Percentiles rank a stretch among this genome's conserved stretches.
These are phyloP conservation scores for Glarea lozoyensis DNA, from an alignment of 495 filamentous ascomycete genomes.

Conservation along the genomic window DNA sequence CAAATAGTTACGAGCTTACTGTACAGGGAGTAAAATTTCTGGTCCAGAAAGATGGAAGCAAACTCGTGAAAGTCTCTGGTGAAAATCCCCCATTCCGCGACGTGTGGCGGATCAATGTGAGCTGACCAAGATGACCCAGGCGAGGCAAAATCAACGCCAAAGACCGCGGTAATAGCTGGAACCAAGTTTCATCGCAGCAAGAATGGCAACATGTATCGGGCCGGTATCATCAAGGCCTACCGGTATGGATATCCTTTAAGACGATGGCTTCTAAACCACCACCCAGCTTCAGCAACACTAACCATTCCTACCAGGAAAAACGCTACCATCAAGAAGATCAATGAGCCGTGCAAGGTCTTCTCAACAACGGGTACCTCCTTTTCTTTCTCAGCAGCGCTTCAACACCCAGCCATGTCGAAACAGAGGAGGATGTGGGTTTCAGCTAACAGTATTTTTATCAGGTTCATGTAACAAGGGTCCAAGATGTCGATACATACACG, in stretches of 20 bases:
- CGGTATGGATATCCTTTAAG: slow-evolving; percentile 46
- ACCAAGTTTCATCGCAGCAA: slow-evolving; percentile 87
- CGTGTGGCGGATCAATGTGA: slow-evolving; percentile 15
- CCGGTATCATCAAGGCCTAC: slow-evolving; percentile 56
- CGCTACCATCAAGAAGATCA: slow-evolving; percentile 53
- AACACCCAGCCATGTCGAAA: background rate
- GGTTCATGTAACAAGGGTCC: slow-evolving; percentile 77
- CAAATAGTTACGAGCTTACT: slow-evolving; percentile 52
- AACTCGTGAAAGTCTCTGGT: slow-evolving; percentile 72
- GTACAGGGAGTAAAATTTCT: slow-evolving; percentile 72
- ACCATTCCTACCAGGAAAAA: slow-evolving; percentile 22
- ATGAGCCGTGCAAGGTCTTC: slow-evolving; percentile 81
- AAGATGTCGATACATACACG: slow-evolving; percentile 73
- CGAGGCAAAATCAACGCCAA: slow-evolving; percentile 64
- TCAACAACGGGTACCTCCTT: slow-evolving; percentile 77
- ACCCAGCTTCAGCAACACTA: background rate
- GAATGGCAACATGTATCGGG: slow-evolving; percentile 80
- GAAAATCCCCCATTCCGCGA: slow-evolving; percentile 21
- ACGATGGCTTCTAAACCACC: no score
- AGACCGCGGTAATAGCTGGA: slow-evolving; percentile 68
- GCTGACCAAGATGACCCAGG: slow-evolving; percentile 46
- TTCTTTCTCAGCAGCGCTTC: slow-evolving; percentile 6
- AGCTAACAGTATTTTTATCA: slow-evolving; percentile 29
- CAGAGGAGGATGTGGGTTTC: slow-evolving; percentile 8
- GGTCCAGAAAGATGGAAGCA: slow-evolving; percentile 73